Conservation (phyloP, 225 moss, liverwort and hornwort genomes). For the Physcomitrellopsis africana region DNA sequence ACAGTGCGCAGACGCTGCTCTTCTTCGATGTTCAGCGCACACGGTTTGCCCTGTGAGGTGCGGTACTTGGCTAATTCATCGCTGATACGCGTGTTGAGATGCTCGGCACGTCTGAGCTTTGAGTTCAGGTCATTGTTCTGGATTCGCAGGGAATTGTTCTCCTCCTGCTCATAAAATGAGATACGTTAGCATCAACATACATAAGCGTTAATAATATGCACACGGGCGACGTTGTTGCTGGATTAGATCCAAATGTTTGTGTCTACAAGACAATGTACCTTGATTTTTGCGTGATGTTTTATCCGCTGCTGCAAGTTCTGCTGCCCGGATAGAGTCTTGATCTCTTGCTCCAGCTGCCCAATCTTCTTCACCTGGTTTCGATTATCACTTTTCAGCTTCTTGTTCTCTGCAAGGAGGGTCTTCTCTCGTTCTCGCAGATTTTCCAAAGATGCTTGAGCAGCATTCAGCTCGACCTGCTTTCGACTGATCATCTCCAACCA, state of each 20-base stretch:
- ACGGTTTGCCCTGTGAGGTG: constrained; percentile 42
- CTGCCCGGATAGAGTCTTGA: constrained; percentile 47
- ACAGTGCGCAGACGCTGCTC: constrained; percentile 51
- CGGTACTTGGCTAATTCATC: constrained; percentile 54
- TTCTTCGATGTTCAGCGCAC: constrained; percentile 55
- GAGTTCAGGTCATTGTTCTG: constrained; percentile 50
- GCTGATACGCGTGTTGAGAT: constrained; percentile 42
- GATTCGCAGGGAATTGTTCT: constrained; percentile 47
- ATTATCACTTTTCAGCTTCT: constrained; percentile 39
- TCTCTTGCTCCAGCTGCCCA: constrained; percentile 52
- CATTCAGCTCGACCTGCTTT: constrained; percentile 34
- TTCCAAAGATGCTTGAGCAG: constrained; percentile 25
- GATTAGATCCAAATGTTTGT: not conserved
- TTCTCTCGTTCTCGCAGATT: constrained; percentile 27
- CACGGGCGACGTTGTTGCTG: not conserved
- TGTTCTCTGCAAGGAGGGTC: constrained; percentile 17
- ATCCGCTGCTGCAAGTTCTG: constrained; percentile 25
- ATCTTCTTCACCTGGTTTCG: constrained; percentile 43
- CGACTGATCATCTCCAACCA: constrained; percentile 32
- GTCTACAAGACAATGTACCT: not conserved
- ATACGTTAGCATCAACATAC: no score
- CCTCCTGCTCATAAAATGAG: constrained; percentile 41
- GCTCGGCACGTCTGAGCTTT: constrained; percentile 43
- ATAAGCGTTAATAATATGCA: no score
- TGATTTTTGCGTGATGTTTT: constrained; percentile 56